Evolutionary conservation across 2,329 filamentous ascomycete species (phyloP).

Genomic region (Sarocladiaceae sp.): DNA sequence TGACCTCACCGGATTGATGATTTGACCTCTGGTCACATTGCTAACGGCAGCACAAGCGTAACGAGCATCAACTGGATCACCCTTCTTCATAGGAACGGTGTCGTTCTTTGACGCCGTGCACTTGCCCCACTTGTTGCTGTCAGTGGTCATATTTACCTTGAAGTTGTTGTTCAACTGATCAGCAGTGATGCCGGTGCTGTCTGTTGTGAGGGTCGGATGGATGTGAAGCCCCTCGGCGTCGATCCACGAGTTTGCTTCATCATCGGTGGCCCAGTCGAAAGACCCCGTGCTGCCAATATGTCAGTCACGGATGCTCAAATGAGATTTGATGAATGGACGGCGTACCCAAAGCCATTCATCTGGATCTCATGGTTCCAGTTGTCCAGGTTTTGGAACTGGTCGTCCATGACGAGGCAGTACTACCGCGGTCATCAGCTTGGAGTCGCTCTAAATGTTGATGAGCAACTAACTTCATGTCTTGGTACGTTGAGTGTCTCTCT

Average conservation of each 20-base stretch:
- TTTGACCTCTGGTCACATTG: constrained; percentile 25
- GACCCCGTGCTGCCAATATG: constrained; percentile 23
- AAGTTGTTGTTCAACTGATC: constrained; percentile 34
- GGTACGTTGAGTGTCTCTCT: constrained; percentile 16
- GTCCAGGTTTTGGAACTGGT: constrained; percentile 43
- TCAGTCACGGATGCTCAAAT: neutral
- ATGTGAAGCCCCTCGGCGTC: constrained; percentile 47
- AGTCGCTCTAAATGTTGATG: neutral
- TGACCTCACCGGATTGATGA: constrained; percentile 46
- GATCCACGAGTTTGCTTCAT: constrained; percentile 41
- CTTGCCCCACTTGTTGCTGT: constrained; percentile 15
- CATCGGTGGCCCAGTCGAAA: constrained; percentile 52
- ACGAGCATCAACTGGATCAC: neutral
- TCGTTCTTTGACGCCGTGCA: neutral
- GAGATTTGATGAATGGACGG: constrained; percentile 23
- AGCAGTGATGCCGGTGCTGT: constrained; percentile 32
- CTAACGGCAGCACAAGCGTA: constrained; percentile 1
- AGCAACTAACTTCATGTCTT: constrained; percentile 26
- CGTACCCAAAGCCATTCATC: constrained; percentile 29
- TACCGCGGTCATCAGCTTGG: constrained; percentile 16
- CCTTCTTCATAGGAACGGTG: neutral
- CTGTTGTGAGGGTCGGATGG: constrained; percentile 46
- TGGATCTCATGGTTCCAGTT: constrained; percentile 45
- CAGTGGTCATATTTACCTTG: constrained; percentile 38
- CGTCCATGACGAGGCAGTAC: constrained; percentile 46